A percentile compares a stretch with the other conserved stretches of the same genome.
Evolutionary conservation across 192 early-diverging fungal species (phyloP).

Genomic region (Coemansia sp.): DNA sequence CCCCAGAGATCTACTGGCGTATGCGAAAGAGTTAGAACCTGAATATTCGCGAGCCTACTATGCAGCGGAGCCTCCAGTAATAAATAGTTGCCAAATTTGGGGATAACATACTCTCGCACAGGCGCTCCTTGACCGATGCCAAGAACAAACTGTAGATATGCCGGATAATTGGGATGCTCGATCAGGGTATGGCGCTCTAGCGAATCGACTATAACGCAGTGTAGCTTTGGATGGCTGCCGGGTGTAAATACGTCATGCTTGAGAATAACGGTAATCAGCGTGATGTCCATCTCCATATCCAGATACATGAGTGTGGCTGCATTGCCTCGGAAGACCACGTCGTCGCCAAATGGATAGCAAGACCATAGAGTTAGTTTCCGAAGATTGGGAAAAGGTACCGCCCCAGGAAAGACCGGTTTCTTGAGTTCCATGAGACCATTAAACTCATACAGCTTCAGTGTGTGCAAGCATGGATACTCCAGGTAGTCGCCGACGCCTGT

Average conservation of each 20-base stretch:
- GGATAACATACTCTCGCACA: background rate
- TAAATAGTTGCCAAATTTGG: background rate
- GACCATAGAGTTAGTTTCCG: background rate
- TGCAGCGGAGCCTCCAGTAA: background rate
- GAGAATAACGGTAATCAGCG: background rate
- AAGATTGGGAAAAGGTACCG: background rate
- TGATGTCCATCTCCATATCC: background rate
- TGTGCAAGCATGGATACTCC: background rate
- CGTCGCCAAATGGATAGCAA: background rate
- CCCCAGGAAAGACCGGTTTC: background rate
- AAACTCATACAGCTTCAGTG: background rate
- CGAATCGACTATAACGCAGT: background rate
- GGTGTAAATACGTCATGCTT: background rate
- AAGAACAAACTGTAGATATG: background rate
- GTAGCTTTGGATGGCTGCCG: background rate
- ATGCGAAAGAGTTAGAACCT: background rate
- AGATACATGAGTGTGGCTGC: background rate
- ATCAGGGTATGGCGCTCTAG: too few relatives aligned
- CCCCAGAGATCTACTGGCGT: background rate
- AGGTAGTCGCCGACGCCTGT: background rate
- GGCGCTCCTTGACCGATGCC: background rate
- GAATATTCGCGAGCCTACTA: background rate
- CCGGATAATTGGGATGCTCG: background rate
- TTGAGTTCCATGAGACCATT: background rate
- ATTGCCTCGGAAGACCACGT: conserved; percentile 7